phyloP scores from a whole-genome alignment of 306 rosid genomes.

The Prunus mira region DNA sequence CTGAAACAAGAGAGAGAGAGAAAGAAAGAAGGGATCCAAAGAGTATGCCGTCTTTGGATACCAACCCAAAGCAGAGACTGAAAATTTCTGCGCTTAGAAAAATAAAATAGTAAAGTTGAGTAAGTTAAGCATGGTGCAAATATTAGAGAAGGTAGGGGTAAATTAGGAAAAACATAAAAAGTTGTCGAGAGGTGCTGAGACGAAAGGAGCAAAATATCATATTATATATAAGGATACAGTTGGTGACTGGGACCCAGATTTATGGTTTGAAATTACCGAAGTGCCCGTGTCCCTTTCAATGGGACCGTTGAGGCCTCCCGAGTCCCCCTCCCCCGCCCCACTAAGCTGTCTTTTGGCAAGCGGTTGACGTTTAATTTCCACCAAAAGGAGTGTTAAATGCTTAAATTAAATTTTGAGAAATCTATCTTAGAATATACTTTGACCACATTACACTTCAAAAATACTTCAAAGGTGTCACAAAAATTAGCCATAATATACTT shows the following conservation, averaged over 20 bases:
- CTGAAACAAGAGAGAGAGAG: constrained; percentile 26
- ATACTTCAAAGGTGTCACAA: neutral
- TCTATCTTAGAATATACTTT: neutral
- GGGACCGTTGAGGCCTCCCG: constrained; percentile 5
- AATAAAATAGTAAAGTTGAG: neutral
- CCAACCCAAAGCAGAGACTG: constrained; percentile 29
- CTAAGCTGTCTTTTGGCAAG: neutral
- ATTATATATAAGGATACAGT: neutral
- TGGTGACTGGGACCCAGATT: neutral
- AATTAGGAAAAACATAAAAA: constrained; percentile 8
- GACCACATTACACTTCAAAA: no score
- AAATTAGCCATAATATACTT: neutral
- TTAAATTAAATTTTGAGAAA: neutral
- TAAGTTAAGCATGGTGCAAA: neutral
- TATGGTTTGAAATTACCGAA: neutral
- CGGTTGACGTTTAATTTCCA: neutral
- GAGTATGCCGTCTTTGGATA: constrained; percentile 34
- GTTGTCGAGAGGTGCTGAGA: neutral
- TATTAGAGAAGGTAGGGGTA: constrained; percentile 12
- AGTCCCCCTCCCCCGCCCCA: neutral
- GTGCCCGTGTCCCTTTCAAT: neutral
- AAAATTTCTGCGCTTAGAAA: neutral
- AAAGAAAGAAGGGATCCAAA: constrained; percentile 38
- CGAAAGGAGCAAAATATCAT: constrained; percentile 8
- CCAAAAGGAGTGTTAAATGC: neutral